Conservation (phyloP, 192 early-diverging fungal species). For the Dispira simplex region DNA sequence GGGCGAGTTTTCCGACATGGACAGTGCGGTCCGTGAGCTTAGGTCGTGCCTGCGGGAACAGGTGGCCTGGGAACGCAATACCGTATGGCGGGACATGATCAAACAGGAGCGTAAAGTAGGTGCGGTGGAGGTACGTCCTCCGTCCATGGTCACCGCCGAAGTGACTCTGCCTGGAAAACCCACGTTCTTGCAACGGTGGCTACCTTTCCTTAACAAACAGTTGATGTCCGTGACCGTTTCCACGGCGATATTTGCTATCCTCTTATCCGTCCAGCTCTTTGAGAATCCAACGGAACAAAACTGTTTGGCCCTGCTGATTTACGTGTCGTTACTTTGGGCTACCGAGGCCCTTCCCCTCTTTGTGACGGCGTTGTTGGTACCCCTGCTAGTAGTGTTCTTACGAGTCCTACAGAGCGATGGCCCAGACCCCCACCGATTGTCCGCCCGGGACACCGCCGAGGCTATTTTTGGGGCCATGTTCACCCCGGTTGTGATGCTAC, state of each 20-base stretch:
- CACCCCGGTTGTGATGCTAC: conserved; percentile 87
- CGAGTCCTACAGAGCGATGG: conserved; percentile 64
- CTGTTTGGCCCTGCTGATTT: conserved; percentile 85
- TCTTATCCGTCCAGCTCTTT: conserved; percentile 49
- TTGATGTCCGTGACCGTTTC: conserved; percentile 28
- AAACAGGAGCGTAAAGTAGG: conserved; percentile 67
- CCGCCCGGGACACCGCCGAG: conserved; percentile 64
- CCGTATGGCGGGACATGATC: conserved; percentile 96
- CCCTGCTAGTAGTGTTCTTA: conserved; percentile 67
- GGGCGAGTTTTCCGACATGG: conserved; percentile 38
- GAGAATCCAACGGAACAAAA: conserved; percentile 56
- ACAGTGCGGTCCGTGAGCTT: conserved; percentile 55
- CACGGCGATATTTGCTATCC: conserved; percentile 36
- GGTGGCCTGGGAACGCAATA: conserved; percentile 93
- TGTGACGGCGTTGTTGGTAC: conserved; percentile 79
- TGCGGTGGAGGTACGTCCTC: conserved; percentile 52
- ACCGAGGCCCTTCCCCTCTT: conserved; percentile 87
- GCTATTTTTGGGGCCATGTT: conserved; percentile 88
- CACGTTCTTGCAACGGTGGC: neutral
- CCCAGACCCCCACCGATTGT: conserved; percentile 34
- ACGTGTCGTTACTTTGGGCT: conserved; percentile 85
- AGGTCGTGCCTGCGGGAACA: conserved; percentile 71
- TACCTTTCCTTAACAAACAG: conserved; percentile 16
- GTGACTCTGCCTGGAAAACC: neutral
- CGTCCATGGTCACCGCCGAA: conserved; percentile 28